Conservation (phyloP, 2,329 filamentous ascomycete species). For the Moelleriella libera region DNA sequence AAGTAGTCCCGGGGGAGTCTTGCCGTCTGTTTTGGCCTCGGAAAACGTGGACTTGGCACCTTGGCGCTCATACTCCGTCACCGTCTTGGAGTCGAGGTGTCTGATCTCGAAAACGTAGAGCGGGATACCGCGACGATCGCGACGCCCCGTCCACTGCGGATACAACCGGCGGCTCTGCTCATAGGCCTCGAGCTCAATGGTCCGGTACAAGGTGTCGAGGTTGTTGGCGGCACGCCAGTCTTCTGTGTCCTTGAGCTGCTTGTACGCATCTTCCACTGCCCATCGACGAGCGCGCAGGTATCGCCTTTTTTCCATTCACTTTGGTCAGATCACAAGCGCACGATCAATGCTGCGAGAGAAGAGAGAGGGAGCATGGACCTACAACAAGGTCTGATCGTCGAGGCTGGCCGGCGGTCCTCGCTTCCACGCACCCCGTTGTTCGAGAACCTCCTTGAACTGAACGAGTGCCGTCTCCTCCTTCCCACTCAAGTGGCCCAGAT, state of each 20-base stretch:
- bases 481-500: conserved; percentile 61
- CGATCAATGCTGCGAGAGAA: neutral
- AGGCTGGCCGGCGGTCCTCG: conserved; percentile 46
- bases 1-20: conserved; percentile 60
- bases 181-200: conserved; percentile 74
- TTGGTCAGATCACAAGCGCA: no score
- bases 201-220: conserved; percentile 67
- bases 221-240: conserved; percentile 73
- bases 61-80: conserved; percentile 62
- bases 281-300: conserved; percentile 79
- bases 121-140: conserved; percentile 82
- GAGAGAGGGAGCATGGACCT: conserved; percentile 18
- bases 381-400: conserved; percentile 62
- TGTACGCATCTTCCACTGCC: conserved; percentile 60
- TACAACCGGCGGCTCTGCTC: conserved; percentile 71
- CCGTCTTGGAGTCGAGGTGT: conserved; percentile 68
- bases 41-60: conserved; percentile 40
- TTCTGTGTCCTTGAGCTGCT: conserved; percentile 79
- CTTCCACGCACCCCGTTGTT: conserved; percentile 50
- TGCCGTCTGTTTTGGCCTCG: conserved; percentile 50
- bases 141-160: conserved; percentile 86
- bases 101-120: conserved; percentile 84
- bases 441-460: conserved; percentile 57
- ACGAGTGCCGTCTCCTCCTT: conserved; percentile 53
- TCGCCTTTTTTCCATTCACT: conserved; percentile 36